phyloP scores from a whole-genome alignment of 116 monocot genomes.

The Iris pallida region DNA sequence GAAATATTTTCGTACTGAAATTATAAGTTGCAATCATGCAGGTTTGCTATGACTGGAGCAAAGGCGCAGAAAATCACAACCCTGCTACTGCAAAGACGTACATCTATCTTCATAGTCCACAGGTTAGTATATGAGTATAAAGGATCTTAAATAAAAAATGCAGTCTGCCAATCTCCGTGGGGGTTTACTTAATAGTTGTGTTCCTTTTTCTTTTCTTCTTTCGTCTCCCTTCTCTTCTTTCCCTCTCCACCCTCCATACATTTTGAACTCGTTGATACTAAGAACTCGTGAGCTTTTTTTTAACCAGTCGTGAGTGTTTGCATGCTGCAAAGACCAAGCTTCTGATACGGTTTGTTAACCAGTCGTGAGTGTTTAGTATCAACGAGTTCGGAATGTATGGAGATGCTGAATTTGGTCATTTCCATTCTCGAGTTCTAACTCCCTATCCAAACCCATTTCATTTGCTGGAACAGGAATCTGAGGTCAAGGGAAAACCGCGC shows the following conservation, averaged over 20 bases:
- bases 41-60: slow-evolving; percentile 91
- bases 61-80: slow-evolving; percentile 91
- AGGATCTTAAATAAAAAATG: not conserved
- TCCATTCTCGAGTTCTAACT: not conserved
- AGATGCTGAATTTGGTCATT: not conserved
- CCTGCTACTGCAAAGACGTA: slow-evolving; percentile 71
- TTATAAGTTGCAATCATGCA: slow-evolving; percentile 14
- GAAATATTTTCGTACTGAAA: not conserved
- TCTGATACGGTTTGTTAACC: no score
- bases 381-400: not conserved
- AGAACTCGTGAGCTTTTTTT: no score
- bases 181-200: not conserved
- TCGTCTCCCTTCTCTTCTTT: not conserved
- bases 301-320: no score
- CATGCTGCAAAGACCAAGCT: no score
- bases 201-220: not conserved
- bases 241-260: not conserved
- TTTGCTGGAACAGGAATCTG: slow-evolving; percentile 56
- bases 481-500: slow-evolving; percentile 94
- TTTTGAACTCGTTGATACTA: no score
- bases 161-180: not conserved
- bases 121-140: slow-evolving; percentile 21
- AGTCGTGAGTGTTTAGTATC: no score
- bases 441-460: not conserved
- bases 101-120: slow-evolving; percentile 72